Evolutionary conservation across 2,329 filamentous ascomycete genomes (phyloP), one percentile per base, ranked within the genome.

Genomic region (Atkinsonella hypoxylon): DNA sequence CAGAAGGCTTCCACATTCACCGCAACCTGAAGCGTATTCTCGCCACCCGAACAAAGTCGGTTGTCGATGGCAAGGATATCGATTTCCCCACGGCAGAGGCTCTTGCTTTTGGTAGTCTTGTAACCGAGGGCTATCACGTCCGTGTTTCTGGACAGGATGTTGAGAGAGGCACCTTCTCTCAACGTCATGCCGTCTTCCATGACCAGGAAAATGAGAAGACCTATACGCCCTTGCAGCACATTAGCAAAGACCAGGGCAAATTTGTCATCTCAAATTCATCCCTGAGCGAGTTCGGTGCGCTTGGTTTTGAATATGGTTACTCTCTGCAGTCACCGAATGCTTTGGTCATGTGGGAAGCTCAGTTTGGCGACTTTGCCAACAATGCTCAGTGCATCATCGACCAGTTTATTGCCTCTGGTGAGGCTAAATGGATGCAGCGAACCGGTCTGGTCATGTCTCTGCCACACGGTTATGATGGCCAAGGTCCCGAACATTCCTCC

Each of bases 301-400:
- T 98, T 55, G 93, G 93, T 49, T 98, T 98, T 67, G 93, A 98
- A 71, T 98, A 98, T 63, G 93, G 93, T 54, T 98, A 98, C 76
- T 98, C 93, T 3, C 75, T 98, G 54, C 95, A 90, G 30, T 97
- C 93, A 31, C 93, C 93, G 52, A 95, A 96, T 66, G 91, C 93
- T 38, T 81, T 98, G 26, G 91, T 98, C 61, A 95, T 98, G 83
- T 98, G 93, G 93, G 93, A 98, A 74, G 93, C 93, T 38, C 93
- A 98, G 71, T 98, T 98, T 64, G 93, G 93, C 77, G 93, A 98
- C 71, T 98, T 98, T 63, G 93, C 93, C 77, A 98, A 98, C 79
- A 98, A 96, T 64, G 91, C 93, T 42, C 93, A 98, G 73, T 95
- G 89, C 68, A 94, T 98, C 70, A 94, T 98, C 64, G 93, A 98